phyloP scores from a whole-genome alignment of 768 basidiomycete genomes.

The Tulasnella calospora region DNA sequence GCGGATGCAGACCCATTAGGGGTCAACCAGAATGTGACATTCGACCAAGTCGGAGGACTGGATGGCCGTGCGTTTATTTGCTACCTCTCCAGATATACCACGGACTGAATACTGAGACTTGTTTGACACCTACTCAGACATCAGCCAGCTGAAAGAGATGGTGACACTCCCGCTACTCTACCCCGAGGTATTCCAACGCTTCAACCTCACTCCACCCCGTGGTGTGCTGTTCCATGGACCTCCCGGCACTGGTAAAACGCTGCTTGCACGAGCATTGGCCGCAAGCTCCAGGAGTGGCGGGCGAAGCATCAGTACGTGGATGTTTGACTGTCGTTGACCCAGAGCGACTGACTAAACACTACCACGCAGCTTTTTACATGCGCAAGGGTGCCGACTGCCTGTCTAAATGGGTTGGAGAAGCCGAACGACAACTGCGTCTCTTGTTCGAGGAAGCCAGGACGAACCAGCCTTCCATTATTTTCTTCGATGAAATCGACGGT shows the following conservation, averaged over 20 bases:
- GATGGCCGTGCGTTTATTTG: slow-evolving; percentile 68
- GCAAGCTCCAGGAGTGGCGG: slow-evolving; percentile 85
- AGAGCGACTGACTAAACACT: neutral
- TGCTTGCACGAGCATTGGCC: slow-evolving; percentile 88
- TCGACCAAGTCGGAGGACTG: slow-evolving; percentile 93
- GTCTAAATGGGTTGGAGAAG: slow-evolving; percentile 99
- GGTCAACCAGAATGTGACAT: slow-evolving; percentile 87
- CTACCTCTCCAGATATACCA: neutral
- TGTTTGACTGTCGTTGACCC: neutral
- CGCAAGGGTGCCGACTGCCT: slow-evolving; percentile 97
- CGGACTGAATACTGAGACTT: neutral
- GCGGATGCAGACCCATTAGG: slow-evolving; percentile 96
- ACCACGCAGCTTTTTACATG: slow-evolving; percentile 88
- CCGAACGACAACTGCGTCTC: slow-evolving; percentile 89
- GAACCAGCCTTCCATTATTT: slow-evolving; percentile 94
- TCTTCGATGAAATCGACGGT: slow-evolving; percentile 99
- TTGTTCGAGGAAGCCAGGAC: slow-evolving; percentile 93
- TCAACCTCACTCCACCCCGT: slow-evolving; percentile 89
- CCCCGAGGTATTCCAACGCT: slow-evolving; percentile 92
- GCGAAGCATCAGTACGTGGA: slow-evolving; percentile 72
- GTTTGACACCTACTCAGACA: slow-evolving; percentile 50
- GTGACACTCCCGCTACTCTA: slow-evolving; percentile 91
- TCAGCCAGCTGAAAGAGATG: slow-evolving; percentile 97
- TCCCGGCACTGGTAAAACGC: slow-evolving; percentile 96
- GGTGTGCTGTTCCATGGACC: slow-evolving; percentile 98